Evolutionary conservation across 345 rosid species (phyloP), one percentile per base, ranked within the genome.

Genomic region (Populus deltoides): DNA sequence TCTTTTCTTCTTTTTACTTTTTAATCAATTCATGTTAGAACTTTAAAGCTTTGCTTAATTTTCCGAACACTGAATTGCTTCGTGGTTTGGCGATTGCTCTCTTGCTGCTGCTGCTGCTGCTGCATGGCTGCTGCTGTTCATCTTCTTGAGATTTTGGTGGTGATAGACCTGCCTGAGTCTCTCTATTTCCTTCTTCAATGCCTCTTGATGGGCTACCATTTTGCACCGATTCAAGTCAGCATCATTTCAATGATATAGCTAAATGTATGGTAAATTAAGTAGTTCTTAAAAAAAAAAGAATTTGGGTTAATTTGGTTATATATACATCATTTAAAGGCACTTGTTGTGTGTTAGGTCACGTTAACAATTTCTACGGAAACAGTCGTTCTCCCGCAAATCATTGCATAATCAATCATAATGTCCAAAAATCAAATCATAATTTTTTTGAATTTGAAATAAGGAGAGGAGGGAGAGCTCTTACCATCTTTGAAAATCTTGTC

Each of bases 401-500:
- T 12, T 12, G 11, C 51, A 45, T 13, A 45, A 45, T 13, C 51
- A 15, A 45, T 45, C 51, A 45, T 45, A 45, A 45, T 45, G 51
- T 45, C 17, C 51, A 0, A 41, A 63, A 22, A 38, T 31, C n/a
- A 41, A 39, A 71, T 7, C 63, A 65, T 51, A 24, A 25, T 8
- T 47, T 9, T 67, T 36, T 70, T 43, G 45, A 75, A 59, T 17
- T 24, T 27, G 49, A 22, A 74, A 68, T 25, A n/a, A 73, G 16
- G 66, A 41, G 43, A 41, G 24, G 13, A 15, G 17, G 18, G 51
- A 33, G 15, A 49, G 47, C 36, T 24, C 65, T 84, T 79, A 92
- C 98, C 97, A 66, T 94, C 98, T 90, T 92, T 92, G 87, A 94
- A 94, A 47, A 92, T 85, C 87, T 91, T 94, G 81, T 94, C 98